Base-by-base conservation (phyloP, 2,329 filamentous ascomycete genomes). In the Cadophora malorum region DNA sequence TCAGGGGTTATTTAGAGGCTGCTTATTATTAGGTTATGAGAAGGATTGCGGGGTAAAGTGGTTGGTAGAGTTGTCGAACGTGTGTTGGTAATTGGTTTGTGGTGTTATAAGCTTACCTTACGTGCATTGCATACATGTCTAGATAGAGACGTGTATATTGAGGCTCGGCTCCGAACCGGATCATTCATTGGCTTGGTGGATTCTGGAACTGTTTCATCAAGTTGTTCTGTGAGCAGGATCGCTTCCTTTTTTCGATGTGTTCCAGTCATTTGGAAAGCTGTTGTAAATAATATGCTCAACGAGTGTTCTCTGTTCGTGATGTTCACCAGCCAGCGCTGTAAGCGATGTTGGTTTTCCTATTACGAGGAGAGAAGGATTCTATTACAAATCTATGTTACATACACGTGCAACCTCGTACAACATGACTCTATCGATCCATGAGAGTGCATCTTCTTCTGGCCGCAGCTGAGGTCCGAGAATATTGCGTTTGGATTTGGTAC, bases 1-100 rank as follows among this genome's bases (percentile, higher is more conserved):
- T 45, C 2, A 12, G 28, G 19, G 9, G 21, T 35, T 59, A 59
- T 59, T 59, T 59, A 33, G 7, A 21, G 35, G 35, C 35, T 12
- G 56, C 56, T 59, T 59, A 59, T 59, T 59, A 41, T 59, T 59
- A 25, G 55, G 35, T 23, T 59, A 9, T 19, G 28, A 19, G 41
- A 7, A 38, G 4, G 53, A 21, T 16, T n/a, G 21, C 55, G 55
- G 31, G 33, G 55, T 58, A 58, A 58, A 38, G 4, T 53, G 23
- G 25, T 55, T n/a, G 52, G 50, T 52, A 28, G 12, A 19, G 5
- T 6, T 38, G 12, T 28, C 28, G 28, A 28, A 28, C 28, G 35
- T 55, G 28, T 12, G 55, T 28, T 41, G 56, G 56, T 59, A 16
- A 59, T 59, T 25, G 56, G n/a, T 9, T 45, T n/a, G 7, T 25